These are phyloP conservation scores for Monilinia fructicola DNA, from an alignment of 2,329 filamentous ascomycete species.

Conservation along the genomic window DNA sequence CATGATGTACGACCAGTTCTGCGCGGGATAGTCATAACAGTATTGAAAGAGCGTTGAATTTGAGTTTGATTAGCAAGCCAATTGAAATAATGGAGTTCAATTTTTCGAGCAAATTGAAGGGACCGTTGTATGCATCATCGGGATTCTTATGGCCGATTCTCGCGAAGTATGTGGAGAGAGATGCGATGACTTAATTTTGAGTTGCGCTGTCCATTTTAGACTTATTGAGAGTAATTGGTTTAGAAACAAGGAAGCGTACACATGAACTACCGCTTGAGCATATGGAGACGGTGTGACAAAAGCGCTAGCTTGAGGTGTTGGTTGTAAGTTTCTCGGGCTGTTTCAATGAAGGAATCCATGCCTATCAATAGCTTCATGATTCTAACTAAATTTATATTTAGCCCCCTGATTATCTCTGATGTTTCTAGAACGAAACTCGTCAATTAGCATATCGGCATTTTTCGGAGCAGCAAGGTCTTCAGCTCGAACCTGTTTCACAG, in stretches of 20 bases:
- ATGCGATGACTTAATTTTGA: conserved; percentile 22
- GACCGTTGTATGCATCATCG: conserved; percentile 24
- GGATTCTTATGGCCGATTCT: conserved; percentile 24
- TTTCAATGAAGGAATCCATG: conserved; percentile 24
- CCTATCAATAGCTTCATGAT: conserved; percentile 26
- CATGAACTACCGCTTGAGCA: neutral
- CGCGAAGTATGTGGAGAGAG: conserved; percentile 24
- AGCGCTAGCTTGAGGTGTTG: conserved; percentile 15
- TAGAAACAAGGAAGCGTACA: neutral
- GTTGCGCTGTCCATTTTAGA: conserved; percentile 11
- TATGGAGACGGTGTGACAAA: conserved; percentile 20
- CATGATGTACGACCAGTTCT: conserved; percentile 7
- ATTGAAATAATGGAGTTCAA: conserved; percentile 26
- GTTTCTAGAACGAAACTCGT: neutral
- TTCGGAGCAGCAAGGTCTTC: conserved; percentile 10
- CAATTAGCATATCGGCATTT: conserved; percentile 16
- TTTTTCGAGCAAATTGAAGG: conserved; percentile 27
- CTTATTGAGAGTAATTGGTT: neutral
- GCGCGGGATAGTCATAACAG: conserved; percentile 25
- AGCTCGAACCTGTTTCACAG: conserved; percentile 6
- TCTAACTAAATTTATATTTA: conserved; percentile 3
- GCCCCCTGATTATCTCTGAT: neutral
- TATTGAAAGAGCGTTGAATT: conserved; percentile 27
- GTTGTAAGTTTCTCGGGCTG: conserved; percentile 13
- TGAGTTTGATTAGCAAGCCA: conserved; percentile 25